These are phyloP conservation scores for Karstenula rhodostoma DNA, from an alignment of 2,329 filamentous ascomycete species.

Conservation along the genomic window DNA sequence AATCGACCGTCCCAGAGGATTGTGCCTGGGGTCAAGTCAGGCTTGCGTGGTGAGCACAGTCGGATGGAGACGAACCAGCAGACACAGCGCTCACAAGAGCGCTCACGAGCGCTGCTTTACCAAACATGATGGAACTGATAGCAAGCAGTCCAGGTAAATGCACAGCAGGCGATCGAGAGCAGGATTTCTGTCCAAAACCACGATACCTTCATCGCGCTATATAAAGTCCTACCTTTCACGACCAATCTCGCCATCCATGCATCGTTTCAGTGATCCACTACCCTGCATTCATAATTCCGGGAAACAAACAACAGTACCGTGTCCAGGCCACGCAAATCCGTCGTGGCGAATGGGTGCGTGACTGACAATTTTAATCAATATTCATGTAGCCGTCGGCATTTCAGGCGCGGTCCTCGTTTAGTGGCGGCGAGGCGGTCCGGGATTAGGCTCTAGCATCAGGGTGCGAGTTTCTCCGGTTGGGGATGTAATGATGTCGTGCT, in stretches of 20 bases:
- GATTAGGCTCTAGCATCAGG: slow-evolving; percentile 8
- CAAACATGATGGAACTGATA: slow-evolving; percentile 37
- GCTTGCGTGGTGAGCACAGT: not conserved
- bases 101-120: slow-evolving; percentile 36
- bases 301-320: slow-evolving; percentile 26
- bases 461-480: not conserved
- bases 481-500: slow-evolving; percentile 1
- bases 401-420: slow-evolving; percentile 30
- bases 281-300: slow-evolving; percentile 21
- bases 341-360: slow-evolving; percentile 29
- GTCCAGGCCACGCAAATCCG: slow-evolving; percentile 20
- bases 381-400: slow-evolving; percentile 43
- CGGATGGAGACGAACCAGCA: slow-evolving; percentile 29
- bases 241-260: slow-evolving; percentile 20
- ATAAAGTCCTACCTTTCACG: not conserved
- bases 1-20: slow-evolving; percentile 72
- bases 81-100: slow-evolving; percentile 45
- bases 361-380: slow-evolving; percentile 43
- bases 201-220: not conserved
- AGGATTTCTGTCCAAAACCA: slow-evolving; percentile 5
- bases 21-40: slow-evolving; percentile 46
- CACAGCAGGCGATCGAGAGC: slow-evolving; percentile 13
- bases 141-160: not conserved
- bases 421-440: slow-evolving; percentile 47
- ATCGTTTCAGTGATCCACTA: slow-evolving; percentile 21